These are phyloP conservation scores for Cnidoscolus chayamansa DNA, from an alignment of 441 rosid genomes.

Conservation along the genomic window DNA sequence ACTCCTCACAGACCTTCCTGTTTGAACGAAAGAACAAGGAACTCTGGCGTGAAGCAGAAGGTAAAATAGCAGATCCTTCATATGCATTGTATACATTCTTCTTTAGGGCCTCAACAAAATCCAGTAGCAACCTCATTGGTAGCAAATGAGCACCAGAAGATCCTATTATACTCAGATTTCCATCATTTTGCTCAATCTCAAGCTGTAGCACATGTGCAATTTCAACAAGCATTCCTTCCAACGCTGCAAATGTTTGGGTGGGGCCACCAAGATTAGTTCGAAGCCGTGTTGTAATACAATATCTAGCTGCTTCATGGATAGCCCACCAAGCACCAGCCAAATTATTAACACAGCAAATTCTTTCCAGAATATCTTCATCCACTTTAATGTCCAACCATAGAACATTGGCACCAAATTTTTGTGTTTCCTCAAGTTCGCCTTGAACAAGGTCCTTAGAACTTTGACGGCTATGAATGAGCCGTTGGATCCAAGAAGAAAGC, in stretches of 20 bases:
- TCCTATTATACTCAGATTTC: conserved; percentile 68
- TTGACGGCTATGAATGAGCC: conserved; percentile 62
- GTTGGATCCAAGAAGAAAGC: conserved; percentile 86
- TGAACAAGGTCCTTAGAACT: conserved; percentile 47
- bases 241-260: conserved; percentile 95
- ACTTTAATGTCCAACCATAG: conserved; percentile 57
- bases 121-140: conserved; percentile 95
- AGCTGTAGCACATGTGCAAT: conserved; percentile 81
- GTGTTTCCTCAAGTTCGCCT: conserved; percentile 63
- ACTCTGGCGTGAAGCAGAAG: conserved; percentile 71
- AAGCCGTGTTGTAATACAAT: conserved; percentile 78
- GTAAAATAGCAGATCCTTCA: conserved; percentile 88
- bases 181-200: conserved; percentile 80
- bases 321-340: conserved; percentile 99
- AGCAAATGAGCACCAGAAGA: conserved; percentile 92
- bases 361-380: conserved; percentile 71
- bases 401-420: conserved; percentile 37
- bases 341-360: conserved; percentile 68
- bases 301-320: conserved; percentile 95
- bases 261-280: conserved; percentile 99
- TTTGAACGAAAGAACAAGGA: conserved; percentile 88
- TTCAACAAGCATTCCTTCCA: conserved; percentile 97
- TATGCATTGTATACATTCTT: conserved; percentile 96
- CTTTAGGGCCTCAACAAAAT: conserved; percentile 93
- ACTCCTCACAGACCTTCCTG: conserved; percentile 95